phyloP scores from a whole-genome alignment of 163 green algal species.

The Scenedesmus sp. region DNA sequence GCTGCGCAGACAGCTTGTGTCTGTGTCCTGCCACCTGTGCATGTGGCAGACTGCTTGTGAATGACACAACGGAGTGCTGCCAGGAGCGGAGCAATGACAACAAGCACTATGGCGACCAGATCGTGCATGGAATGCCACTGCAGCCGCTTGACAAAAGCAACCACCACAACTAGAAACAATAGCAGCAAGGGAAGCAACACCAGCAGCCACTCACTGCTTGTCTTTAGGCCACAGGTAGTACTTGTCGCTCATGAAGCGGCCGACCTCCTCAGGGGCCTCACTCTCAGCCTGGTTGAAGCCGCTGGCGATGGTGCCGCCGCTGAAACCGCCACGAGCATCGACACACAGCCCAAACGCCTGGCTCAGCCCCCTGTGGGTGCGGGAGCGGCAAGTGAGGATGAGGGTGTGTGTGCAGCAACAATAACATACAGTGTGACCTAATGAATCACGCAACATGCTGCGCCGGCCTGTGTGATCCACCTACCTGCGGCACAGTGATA shows the following conservation, averaged over 20 bases:
- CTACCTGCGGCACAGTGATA: too few relatives aligned
- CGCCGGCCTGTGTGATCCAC: too few relatives aligned
- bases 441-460: too few relatives aligned
- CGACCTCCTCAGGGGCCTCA: constrained; percentile 47
- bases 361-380: constrained; percentile 26
- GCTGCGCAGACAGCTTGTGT: not conserved
- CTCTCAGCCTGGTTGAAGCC: constrained; percentile 57
- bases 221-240: constrained; percentile 62
- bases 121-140: too few relatives aligned
- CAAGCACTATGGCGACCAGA: too few relatives aligned
- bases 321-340: constrained; percentile 67
- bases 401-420: not conserved
- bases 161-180: too few relatives aligned
- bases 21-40: not conserved
- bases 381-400: not conserved
- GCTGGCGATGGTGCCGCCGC: constrained; percentile 82
- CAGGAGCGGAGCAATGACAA: too few relatives aligned
- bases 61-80: too few relatives aligned
- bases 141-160: not conserved
- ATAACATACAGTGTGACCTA: too few relatives aligned
- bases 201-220: not conserved
- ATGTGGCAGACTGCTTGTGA: too few relatives aligned
- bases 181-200: too few relatives aligned
- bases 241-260: constrained; percentile 40
- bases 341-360: constrained; percentile 62